A percentile compares a stretch with the other conserved stretches of the same genome.
These are phyloP conservation scores for Aegilops umbellulata DNA, from an alignment of 176 grass and related monocot species.

Conservation along the genomic window DNA sequence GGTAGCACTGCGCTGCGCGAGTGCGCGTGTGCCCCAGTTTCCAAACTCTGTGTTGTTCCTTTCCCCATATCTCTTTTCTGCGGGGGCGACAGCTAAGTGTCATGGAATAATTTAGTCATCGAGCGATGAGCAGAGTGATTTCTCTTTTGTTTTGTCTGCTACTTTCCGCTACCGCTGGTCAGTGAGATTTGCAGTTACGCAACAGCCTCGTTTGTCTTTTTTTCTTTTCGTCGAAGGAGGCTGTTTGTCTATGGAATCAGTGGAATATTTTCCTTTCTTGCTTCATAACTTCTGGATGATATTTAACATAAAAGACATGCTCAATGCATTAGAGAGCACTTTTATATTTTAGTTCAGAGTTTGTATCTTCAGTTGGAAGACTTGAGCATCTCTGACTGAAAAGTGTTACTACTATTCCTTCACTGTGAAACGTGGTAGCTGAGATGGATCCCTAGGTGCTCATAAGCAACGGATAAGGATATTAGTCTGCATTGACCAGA, in stretches of 20 bases:
- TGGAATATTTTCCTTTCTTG: background rate
- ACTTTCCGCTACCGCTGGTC: background rate
- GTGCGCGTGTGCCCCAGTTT: background rate
- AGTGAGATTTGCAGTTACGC: background rate
- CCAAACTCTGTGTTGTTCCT: background rate
- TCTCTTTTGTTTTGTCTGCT: background rate
- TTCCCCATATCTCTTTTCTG: background rate
- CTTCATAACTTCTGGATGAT: background rate
- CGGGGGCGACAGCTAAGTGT: background rate
- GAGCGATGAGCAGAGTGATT: background rate
- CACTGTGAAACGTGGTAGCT: background rate
- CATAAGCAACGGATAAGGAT: background rate
- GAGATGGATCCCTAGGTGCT: background rate
- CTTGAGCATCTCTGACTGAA: background rate
- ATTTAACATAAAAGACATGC: background rate
- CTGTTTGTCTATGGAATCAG: constrained; percentile 1
- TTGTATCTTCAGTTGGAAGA: background rate
- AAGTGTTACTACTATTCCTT: background rate
- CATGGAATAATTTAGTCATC: background rate
- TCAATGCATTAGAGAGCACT: background rate
- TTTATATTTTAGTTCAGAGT: background rate
- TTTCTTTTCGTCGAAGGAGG: too few relatives aligned
- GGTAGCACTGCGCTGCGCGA: background rate
- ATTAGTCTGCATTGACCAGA: background rate
- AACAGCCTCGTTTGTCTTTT: background rate